phyloP scores from a whole-genome alignment of 2,329 filamentous ascomycete genomes.

The Chalaropsis thielavioides region DNA sequence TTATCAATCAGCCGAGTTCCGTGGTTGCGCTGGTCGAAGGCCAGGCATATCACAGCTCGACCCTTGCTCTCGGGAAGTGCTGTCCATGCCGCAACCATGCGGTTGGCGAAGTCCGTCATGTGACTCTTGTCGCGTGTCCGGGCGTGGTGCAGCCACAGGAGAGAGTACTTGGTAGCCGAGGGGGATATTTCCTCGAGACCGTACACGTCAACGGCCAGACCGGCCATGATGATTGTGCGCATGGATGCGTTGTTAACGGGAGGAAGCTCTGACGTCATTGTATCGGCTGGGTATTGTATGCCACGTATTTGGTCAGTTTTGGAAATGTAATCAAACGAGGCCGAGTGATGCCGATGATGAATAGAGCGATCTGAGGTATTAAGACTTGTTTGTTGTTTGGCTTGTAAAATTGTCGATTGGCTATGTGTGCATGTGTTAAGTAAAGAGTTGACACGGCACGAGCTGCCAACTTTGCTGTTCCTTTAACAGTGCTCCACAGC shows the following conservation, averaged over 20 bases:
- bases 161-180: slow-evolving; percentile 44
- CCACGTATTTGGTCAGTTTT: not conserved
- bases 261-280: slow-evolving; percentile 4
- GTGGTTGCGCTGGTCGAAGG: slow-evolving; percentile 90
- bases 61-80: slow-evolving; percentile 23
- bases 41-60: slow-evolving; percentile 59
- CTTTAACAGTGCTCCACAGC: not conserved
- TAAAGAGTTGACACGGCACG: not conserved
- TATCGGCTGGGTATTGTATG: not conserved
- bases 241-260: slow-evolving; percentile 41
- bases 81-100: slow-evolving; percentile 56
- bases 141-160: slow-evolving; percentile 85
- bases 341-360: not conserved
- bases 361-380: not conserved
- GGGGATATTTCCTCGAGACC: slow-evolving; percentile 56
- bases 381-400: not conserved
- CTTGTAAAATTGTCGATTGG: not conserved
- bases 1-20: slow-evolving; percentile 55
- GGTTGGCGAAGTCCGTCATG: slow-evolving; percentile 63
- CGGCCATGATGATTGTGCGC: slow-evolving; percentile 56
- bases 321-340: not conserved
- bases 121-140: slow-evolving; percentile 53
- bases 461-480: not conserved
- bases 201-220: slow-evolving; percentile 65
- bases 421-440: not conserved